A percentile compares a stretch with the other conserved stretches of the same genome.
Conservation (phyloP, 2,329 filamentous ascomycete genomes). For the Fusarium torulosum region DNA sequence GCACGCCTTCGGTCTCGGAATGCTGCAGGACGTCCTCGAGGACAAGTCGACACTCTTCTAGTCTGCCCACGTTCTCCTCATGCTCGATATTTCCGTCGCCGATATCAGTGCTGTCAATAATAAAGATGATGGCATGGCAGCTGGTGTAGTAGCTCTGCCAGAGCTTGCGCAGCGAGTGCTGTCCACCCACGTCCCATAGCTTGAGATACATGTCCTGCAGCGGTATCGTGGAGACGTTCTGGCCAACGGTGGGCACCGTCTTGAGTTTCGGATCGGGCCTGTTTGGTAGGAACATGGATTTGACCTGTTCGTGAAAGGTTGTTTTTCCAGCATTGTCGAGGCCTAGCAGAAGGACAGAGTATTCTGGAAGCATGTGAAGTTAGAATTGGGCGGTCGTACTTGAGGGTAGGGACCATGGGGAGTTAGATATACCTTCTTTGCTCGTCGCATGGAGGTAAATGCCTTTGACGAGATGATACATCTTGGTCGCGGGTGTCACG, state of each 20-base stretch:
- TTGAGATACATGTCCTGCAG: slow-evolving; percentile 97
- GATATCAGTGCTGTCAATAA: slow-evolving; percentile 95
- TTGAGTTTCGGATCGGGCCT: slow-evolving; percentile 76
- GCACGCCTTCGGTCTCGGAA: slow-evolving; percentile 90
- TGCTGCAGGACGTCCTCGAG: slow-evolving; percentile 91
- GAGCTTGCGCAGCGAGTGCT: slow-evolving; percentile 86
- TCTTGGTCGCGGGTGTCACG: slow-evolving; percentile 54
- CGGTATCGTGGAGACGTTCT: slow-evolving; percentile 93
- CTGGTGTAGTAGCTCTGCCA: slow-evolving; percentile 97
- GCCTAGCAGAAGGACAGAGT: slow-evolving; percentile 95
- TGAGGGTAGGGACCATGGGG: slow-evolving; percentile 11
- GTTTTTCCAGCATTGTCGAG: slow-evolving; percentile 99
- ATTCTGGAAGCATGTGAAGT: slow-evolving; percentile 69
- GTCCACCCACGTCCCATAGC: slow-evolving; percentile 98
- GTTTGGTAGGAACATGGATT: slow-evolving; percentile 81
- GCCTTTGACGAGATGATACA: slow-evolving; percentile 97
- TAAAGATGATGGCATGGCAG: slow-evolving; percentile 97
- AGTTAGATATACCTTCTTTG: slow-evolving; percentile 80
- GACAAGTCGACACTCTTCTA: slow-evolving; percentile 90
- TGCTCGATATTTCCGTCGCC: slow-evolving; percentile 79
- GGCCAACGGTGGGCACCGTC: slow-evolving; percentile 95
- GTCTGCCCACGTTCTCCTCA: slow-evolving; percentile 67
- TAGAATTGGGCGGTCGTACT: slow-evolving; percentile 6
- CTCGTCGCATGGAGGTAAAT: slow-evolving; percentile 95
- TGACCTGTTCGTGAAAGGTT: slow-evolving; percentile 96